Evolutionary conservation across 495 filamentous ascomycete genomes (phyloP), one percentile per base, ranked within the genome.

Genomic region (Wilcoxina mikolae): DNA sequence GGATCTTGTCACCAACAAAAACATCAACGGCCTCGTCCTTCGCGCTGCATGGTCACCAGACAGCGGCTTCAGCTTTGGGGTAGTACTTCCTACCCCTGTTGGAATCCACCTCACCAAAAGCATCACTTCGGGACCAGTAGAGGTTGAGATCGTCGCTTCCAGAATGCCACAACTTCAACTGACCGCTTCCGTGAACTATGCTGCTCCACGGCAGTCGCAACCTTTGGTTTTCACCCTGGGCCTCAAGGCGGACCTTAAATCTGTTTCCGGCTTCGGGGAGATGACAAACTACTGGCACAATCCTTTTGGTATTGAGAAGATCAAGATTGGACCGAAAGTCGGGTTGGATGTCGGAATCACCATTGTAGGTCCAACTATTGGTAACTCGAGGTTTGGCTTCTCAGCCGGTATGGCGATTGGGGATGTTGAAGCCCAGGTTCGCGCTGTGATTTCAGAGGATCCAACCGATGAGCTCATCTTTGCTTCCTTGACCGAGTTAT

Each of bases 301-400:
- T 25, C 60, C 60, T 11, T 38, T 62, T 25, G 58, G 54, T 11
- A 43, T 61, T 28, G 54, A 59, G 22, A 51, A 24, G 10, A 28
- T 62, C 4, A 60, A 57, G 17, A 57, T 62, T 17, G 60, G 60
- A 2, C 60, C 60, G n/a, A 38, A 54, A 23, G n/a, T 60, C 20
- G 60, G 58, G 5, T 51, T 62, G 9, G 53, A 62, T 24, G 12
- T 62, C 3, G 60, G 58, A 0, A 54, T 60, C 25, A 55, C 55
- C 27, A 55, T 56, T 22, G 57, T 49, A 10, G 47, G 43, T 46
- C 24, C 56, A 3, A 57, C 53, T 12, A 56, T 31, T 2, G 47
- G 2, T 15, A n/a, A 9, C 12, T 24, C 47, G 11, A 17, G 12
- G 1, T 33, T 62, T 4, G 53, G 44, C 24, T 60, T 60, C 45